phyloP scores from a whole-genome alignment of 73 alveolate genomes.

The Symbiodinium pilosum region DNA sequence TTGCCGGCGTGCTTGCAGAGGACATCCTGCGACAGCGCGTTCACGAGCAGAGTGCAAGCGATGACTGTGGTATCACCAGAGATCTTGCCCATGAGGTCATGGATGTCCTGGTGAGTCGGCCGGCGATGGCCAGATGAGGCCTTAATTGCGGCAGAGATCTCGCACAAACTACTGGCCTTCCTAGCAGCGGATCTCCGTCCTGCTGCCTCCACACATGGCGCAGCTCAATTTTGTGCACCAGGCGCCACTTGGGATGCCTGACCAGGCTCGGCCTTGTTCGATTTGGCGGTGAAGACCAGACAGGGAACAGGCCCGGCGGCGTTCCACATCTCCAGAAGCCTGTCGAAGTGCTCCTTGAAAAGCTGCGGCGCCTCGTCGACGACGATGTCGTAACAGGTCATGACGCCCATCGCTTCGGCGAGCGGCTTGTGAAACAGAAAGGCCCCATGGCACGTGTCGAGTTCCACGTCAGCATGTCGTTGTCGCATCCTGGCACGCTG shows the following conservation, averaged over 20 bases:
- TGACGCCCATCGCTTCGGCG: neutral
- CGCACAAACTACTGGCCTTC: neutral
- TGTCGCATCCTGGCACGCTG: neutral
- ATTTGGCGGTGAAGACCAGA: neutral
- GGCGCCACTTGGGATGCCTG: slow-evolving; percentile 1
- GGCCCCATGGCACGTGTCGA: slow-evolving; percentile 41
- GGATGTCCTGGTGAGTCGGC: neutral
- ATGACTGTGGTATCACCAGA: neutral
- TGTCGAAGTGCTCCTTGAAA: slow-evolving; percentile 25
- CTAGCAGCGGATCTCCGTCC: neutral
- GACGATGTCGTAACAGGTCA: slow-evolving; percentile 23
- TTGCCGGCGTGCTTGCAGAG: neutral
- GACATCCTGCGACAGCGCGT: neutral
- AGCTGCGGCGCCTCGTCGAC: slow-evolving; percentile 58
- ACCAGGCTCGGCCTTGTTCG: neutral
- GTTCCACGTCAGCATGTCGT: neutral
- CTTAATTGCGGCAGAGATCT: neutral
- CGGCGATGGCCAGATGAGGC: slow-evolving; percentile 23
- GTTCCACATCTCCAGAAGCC: slow-evolving; percentile 7
- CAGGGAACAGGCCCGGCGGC: slow-evolving; percentile 31
- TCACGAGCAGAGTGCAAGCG: slow-evolving; percentile 24
- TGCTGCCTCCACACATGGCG: neutral
- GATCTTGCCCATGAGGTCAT: neutral
- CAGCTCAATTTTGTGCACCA: neutral
- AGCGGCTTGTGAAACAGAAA: slow-evolving; percentile 21